These are phyloP conservation scores for Ammopiptanthus mongolicus DNA, from an alignment of 306 rosid species.

Conservation along the genomic window DNA sequence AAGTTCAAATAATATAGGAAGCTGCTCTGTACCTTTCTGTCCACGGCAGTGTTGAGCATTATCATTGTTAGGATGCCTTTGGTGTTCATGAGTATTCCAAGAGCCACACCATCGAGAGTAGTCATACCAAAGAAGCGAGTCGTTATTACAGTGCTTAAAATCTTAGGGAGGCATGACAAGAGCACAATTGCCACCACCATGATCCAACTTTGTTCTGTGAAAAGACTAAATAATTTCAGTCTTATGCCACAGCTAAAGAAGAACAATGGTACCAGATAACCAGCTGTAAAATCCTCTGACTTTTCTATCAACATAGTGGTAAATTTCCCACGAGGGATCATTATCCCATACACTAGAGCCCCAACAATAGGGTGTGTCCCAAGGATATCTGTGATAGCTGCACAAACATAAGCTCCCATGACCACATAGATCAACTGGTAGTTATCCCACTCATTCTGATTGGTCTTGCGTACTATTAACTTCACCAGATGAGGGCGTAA, in stretches of 20 bases:
- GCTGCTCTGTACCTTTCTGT: constrained; percentile 22
- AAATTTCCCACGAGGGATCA: constrained; percentile 39
- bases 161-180: constrained; percentile 24
- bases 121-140: constrained; percentile 21
- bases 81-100: constrained; percentile 43
- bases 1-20: not conserved
- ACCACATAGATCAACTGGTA: constrained; percentile 17
- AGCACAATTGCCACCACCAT: not conserved
- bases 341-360: constrained; percentile 39
- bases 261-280: constrained; percentile 32
- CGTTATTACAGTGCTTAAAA: constrained; percentile 27
- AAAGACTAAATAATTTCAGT: not conserved
- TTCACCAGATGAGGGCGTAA: constrained; percentile 19
- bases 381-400: constrained; percentile 25
- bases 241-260: constrained; percentile 28
- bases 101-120: constrained; percentile 25
- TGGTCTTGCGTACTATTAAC: not conserved
- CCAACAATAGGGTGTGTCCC: constrained; percentile 41
- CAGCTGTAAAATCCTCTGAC: constrained; percentile 27
- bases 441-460: constrained; percentile 19
- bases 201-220: not conserved
- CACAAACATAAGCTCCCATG: constrained; percentile 23
- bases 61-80: constrained; percentile 37
- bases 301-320: constrained; percentile 23
- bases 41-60: constrained; percentile 31